Evolutionary conservation across 2,329 filamentous ascomycete species (phyloP).

Genomic region (Ophiostoma triangulosporum): DNA sequence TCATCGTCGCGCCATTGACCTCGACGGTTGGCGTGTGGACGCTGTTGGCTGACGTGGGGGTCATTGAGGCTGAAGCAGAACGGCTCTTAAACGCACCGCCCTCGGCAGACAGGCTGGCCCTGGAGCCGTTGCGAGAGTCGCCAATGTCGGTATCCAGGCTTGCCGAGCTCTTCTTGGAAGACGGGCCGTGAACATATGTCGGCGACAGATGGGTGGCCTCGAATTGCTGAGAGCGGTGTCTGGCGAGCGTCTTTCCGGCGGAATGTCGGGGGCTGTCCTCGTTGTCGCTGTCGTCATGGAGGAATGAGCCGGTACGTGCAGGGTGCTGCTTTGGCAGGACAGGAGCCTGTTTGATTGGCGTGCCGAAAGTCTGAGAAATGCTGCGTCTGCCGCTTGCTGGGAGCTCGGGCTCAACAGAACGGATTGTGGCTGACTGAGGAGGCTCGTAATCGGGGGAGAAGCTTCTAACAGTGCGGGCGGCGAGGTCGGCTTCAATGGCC

Average conservation of each 20-base stretch:
- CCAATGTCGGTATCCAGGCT: conserved; percentile 22
- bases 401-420: conserved; percentile 39
- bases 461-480: conserved; percentile 33
- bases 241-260: conserved; percentile 6
- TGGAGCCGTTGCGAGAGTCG: conserved; percentile 18
- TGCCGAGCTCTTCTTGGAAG: conserved; percentile 4
- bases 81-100: conserved; percentile 23
- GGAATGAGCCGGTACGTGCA: conserved; percentile 33
- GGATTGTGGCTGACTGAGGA: conserved; percentile 56
- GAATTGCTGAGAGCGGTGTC: conserved; percentile 2
- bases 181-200: neutral
- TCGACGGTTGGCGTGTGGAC: conserved; percentile 26
- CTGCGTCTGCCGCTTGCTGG: conserved; percentile 8
- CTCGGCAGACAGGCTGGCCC: conserved; percentile 30
- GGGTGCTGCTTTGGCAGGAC: conserved; percentile 17
- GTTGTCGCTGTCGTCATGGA: conserved; percentile 40
- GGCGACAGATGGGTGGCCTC: conserved; percentile 2
- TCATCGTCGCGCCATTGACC: neutral
- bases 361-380: conserved; percentile 16
- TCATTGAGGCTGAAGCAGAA: conserved; percentile 21
- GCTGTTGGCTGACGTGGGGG: conserved; percentile 16
- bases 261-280: conserved; percentile 24
- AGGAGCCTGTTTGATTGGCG: conserved; percentile 23
- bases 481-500: conserved; percentile 17
- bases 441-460: conserved; percentile 69